Evolutionary conservation across 2,329 filamentous ascomycete genomes (phyloP).

Genomic region (Penicillium sp.): DNA sequence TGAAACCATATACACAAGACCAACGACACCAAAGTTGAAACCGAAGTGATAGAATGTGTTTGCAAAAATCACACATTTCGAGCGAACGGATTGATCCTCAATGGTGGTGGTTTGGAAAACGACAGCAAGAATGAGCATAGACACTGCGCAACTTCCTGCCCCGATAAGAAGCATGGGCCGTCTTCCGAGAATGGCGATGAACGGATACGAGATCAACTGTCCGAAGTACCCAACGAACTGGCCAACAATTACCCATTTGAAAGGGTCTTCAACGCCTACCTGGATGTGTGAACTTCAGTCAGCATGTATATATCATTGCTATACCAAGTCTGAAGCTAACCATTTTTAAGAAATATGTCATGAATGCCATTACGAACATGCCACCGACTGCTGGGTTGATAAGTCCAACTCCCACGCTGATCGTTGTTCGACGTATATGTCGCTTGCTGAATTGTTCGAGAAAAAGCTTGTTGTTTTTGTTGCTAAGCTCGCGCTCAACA

Average conservation of each 20-base stretch:
- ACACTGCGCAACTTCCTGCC: background rate
- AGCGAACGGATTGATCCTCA: background rate
- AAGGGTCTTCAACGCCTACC: background rate
- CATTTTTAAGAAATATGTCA: background rate
- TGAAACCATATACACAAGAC: conserved; percentile 17
- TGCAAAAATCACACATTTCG: background rate
- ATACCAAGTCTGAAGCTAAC: background rate
- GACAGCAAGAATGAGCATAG: background rate
- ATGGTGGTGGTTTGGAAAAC: background rate
- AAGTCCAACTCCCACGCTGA: background rate
- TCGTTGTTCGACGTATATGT: background rate
- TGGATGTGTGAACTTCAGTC: background rate
- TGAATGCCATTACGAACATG: background rate
- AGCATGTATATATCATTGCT: no score
- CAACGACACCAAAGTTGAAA: conserved; percentile 29
- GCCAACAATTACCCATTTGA: background rate
- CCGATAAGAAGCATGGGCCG: background rate
- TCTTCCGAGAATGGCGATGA: background rate
- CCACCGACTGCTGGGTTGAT: background rate
- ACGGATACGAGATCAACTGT: background rate
- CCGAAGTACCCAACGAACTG: background rate
- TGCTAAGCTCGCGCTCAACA: background rate
- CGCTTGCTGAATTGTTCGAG: background rate
- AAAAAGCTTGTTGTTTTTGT: background rate
- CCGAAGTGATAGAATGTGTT: background rate